Conservation (phyloP, 805 yeast species). For the Kuraishia ogatae region DNA sequence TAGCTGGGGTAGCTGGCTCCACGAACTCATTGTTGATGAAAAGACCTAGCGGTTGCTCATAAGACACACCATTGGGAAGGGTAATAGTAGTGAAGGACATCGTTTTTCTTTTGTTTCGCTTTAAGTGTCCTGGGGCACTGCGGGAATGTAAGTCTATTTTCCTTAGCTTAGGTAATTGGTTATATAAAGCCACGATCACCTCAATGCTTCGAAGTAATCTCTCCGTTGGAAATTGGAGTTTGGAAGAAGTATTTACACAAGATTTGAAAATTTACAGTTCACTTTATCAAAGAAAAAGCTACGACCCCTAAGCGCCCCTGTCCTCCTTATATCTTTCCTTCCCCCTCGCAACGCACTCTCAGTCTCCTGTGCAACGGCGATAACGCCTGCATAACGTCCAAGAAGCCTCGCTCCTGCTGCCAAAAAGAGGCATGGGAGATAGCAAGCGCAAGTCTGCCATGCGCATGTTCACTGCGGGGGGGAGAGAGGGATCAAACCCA, state of each 20-base stretch:
- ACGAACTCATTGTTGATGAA: conserved; percentile 57
- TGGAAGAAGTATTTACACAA: too few species aligned
- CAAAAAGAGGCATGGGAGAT: neutral
- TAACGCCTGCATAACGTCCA: neutral
- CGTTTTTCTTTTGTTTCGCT: neutral
- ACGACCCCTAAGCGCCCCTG: too few species aligned
- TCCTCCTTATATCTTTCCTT: too few species aligned
- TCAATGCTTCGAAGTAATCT: too few species aligned
- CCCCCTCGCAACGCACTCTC: too few species aligned
- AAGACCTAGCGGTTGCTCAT: conserved; percentile 37
- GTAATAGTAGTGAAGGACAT: conserved; percentile 15
- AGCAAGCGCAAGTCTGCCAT: neutral
- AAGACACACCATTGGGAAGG: conserved; percentile 20
- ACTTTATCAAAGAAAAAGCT: too few species aligned
- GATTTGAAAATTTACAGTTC: too few species aligned
- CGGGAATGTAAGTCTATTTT: neutral
- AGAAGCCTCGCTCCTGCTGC: neutral
- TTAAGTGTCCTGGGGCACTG: neutral
- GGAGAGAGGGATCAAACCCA: neutral
- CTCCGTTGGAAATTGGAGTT: too few species aligned
- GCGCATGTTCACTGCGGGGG: neutral
- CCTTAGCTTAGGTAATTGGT: too few species aligned
- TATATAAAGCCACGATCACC: too few species aligned
- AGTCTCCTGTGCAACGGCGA: neutral
- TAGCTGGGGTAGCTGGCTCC: conserved; percentile 21